Percentiles rank a stretch among this genome's conserved stretches.
Evolutionary conservation across 345 rosid species (phyloP).

Genomic region (Psidium friedrichsthalianum): DNA sequence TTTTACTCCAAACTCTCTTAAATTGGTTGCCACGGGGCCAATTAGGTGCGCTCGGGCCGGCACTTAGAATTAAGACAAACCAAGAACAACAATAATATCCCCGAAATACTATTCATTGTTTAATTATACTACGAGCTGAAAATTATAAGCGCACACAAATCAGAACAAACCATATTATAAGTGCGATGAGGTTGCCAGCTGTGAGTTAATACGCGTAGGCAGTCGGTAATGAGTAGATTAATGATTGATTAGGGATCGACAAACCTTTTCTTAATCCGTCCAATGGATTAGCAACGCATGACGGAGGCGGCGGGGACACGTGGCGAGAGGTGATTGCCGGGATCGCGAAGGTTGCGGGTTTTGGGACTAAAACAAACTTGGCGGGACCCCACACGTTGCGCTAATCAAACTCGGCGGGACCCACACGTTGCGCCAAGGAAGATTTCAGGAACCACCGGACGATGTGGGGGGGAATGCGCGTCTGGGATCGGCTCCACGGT

Average conservation of each 20-base stretch:
- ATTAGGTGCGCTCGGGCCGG: background rate
- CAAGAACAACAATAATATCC: background rate
- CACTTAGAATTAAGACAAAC: background rate
- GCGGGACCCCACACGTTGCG: no score
- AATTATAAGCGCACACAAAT: background rate
- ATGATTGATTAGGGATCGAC: background rate
- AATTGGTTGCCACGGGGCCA: background rate
- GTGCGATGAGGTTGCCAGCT: background rate
- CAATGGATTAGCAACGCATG: background rate
- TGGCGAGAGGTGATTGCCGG: background rate
- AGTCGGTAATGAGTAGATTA: background rate
- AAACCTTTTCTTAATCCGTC: background rate
- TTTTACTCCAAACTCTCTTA: constrained; percentile 12
- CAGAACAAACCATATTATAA: background rate
- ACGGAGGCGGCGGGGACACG: background rate
- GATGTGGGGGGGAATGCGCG: background rate
- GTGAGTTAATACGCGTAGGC: background rate
- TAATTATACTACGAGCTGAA: background rate
- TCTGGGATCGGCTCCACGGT: background rate
- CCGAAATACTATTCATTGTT: background rate
- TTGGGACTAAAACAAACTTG: background rate
- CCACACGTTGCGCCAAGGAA: background rate
- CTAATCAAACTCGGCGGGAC: background rate
- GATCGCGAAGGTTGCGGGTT: background rate
- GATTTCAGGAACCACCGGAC: background rate